phyloP scores from a whole-genome alignment of 441 rosid genomes.

The Erodium moschatum region DNA sequence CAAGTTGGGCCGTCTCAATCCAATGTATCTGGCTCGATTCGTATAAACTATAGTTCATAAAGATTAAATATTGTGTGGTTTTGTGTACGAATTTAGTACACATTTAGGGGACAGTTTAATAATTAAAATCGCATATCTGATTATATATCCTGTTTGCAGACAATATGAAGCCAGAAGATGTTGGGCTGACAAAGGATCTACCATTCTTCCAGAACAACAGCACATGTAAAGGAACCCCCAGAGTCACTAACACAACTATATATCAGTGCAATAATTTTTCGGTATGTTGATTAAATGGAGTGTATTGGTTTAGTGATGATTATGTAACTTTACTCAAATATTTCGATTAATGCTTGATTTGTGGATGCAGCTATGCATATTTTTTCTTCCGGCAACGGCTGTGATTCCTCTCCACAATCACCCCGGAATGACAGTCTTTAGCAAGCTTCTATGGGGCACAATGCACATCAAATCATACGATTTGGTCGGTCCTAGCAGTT shows the following conservation, averaged over 20 bases:
- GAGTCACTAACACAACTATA: constrained; percentile 8
- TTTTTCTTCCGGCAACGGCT: too few species aligned
- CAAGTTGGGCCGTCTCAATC: background rate
- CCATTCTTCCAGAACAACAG: too few species aligned
- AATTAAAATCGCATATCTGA: background rate
- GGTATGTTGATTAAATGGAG: background rate
- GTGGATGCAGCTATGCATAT: constrained; percentile 14
- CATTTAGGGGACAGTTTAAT: background rate
- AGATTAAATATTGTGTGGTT: background rate
- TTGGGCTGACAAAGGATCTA: too few species aligned
- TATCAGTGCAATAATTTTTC: too few species aligned
- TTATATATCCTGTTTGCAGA: background rate
- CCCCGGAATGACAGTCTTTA: too few species aligned
- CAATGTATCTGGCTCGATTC: background rate
- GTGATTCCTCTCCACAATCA: too few species aligned
- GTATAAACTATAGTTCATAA: background rate
- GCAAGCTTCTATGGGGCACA: too few species aligned
- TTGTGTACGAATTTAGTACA: background rate
- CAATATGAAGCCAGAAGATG: too few species aligned
- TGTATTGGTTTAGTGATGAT: background rate
- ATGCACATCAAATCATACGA: constrained; percentile 39
- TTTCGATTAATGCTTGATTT: constrained; percentile 24
- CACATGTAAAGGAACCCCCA: constrained; percentile 24
- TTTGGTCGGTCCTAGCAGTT: constrained; percentile 25
- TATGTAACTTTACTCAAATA: constrained; percentile 26